These are phyloP conservation scores for Phaeosphaeria sp. DNA, from an alignment of 2,329 filamentous ascomycete species.

Conservation along the genomic window DNA sequence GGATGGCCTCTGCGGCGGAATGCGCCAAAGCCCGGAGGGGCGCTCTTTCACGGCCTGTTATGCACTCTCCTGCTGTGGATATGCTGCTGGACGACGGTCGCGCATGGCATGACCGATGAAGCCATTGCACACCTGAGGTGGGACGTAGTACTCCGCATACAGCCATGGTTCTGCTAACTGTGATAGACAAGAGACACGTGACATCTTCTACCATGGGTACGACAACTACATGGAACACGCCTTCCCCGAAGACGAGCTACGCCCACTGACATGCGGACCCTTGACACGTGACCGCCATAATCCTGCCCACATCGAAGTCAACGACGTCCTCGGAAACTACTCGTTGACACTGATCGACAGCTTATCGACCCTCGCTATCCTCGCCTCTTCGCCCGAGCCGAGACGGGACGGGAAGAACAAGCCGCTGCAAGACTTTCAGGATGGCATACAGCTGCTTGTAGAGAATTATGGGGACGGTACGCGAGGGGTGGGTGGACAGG, in stretches of 20 bases:
- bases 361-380: conserved; percentile 88
- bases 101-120: conserved; percentile 55
- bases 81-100: conserved; percentile 42
- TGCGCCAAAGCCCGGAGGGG: conserved; percentile 30
- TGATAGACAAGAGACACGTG: conserved; percentile 56
- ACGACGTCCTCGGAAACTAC: conserved; percentile 97
- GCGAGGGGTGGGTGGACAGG: conserved; percentile 70
- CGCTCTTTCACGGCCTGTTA: conserved; percentile 29
- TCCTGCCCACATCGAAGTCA: conserved; percentile 81
- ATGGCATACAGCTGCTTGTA: conserved; percentile 78
- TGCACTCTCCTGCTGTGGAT: conserved; percentile 43
- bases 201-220: conserved; percentile 97
- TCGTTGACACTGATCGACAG: conserved; percentile 95
- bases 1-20: conserved; percentile 36
- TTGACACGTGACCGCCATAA: conserved; percentile 84
- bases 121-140: conserved; percentile 48
- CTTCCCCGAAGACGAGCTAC: conserved; percentile 95
- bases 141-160: background rate
- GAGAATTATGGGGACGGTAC: conserved; percentile 87
- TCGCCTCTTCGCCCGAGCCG: conserved; percentile 74
- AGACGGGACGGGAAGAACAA: conserved; percentile 63
- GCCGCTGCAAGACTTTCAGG: conserved; percentile 70
- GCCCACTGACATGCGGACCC: conserved; percentile 83
- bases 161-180: background rate
- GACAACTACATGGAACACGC: conserved; percentile 93